phyloP scores from a whole-genome alignment of 176 grass and related monocot species.

The Tillandsia fasciculata region DNA sequence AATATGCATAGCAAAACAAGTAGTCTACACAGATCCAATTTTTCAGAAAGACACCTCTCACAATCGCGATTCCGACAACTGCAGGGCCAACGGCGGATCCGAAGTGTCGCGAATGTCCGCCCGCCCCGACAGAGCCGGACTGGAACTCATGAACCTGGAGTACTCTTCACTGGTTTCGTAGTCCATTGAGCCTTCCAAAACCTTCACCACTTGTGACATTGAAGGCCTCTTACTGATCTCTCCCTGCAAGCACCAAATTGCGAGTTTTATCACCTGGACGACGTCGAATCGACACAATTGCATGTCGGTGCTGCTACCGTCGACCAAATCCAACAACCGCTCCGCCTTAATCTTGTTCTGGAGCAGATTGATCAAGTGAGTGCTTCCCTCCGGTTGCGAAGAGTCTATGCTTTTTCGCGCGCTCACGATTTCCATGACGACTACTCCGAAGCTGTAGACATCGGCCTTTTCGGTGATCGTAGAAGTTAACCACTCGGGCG shows the following conservation, averaged over 20 bases:
- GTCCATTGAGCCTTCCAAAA: slow-evolving; percentile 28
- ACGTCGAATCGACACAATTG: slow-evolving; percentile 20
- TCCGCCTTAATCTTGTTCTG: slow-evolving; percentile 24
- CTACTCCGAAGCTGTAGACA: slow-evolving; percentile 58
- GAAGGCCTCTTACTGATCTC: slow-evolving; percentile 35
- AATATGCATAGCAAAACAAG: too few relatives aligned
- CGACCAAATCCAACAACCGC: slow-evolving; percentile 28
- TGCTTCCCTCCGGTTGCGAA: slow-evolving; percentile 22
- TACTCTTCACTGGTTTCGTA: slow-evolving; percentile 21
- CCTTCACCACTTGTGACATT: slow-evolving; percentile 41
- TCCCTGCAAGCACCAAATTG: slow-evolving; percentile 56
- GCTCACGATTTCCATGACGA: slow-evolving; percentile 46
- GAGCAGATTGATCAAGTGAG: slow-evolving; percentile 38
- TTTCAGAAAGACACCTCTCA: too few relatives aligned
- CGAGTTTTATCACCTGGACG: slow-evolving; percentile 34
- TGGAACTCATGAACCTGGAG: slow-evolving; percentile 13
- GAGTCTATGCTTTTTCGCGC: slow-evolving; percentile 47
- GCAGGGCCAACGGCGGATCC: too few relatives aligned
- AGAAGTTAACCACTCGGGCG: slow-evolving; percentile 59
- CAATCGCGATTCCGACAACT: too few relatives aligned
- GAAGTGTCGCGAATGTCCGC: too few relatives aligned
- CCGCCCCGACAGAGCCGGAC: not conserved
- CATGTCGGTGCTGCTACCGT: slow-evolving; percentile 9
- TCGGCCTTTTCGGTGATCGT: slow-evolving; percentile 56
- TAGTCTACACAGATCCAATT: too few relatives aligned